Conservation (phyloP, 306 rosid genomes). For the Neltuma alba region DNA sequence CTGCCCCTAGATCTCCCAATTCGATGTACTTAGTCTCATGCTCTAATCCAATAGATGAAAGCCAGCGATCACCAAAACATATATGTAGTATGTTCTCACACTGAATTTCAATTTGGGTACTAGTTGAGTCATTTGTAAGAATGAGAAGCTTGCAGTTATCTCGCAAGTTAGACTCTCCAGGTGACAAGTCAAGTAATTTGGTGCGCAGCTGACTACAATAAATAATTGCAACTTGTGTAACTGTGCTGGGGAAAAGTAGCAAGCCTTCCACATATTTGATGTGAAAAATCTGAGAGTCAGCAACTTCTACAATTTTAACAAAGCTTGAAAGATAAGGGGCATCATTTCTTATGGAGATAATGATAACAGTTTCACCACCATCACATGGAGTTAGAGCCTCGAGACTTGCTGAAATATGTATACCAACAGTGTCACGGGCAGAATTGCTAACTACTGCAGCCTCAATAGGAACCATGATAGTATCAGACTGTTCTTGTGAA, state of each 20-base stretch:
- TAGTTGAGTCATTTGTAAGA: conserved; percentile 76
- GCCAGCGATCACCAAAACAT: conserved; percentile 59
- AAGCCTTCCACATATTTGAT: conserved; percentile 70
- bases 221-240: conserved; percentile 76
- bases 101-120: conserved; percentile 71
- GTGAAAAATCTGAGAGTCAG: conserved; percentile 56
- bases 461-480: conserved; percentile 81
- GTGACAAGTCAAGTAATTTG: conserved; percentile 41
- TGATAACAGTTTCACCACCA: conserved; percentile 46
- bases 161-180: conserved; percentile 41
- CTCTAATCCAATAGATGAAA: conserved; percentile 52
- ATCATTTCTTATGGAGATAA: conserved; percentile 68
- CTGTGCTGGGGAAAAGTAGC: conserved; percentile 78
- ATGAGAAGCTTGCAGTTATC: conserved; percentile 64
- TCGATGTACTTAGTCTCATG: conserved; percentile 40
- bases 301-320: conserved; percentile 57
- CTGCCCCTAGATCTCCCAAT: conserved; percentile 45
- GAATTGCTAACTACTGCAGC: conserved; percentile 56
- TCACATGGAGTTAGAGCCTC: conserved; percentile 58
- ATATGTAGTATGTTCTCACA: conserved; percentile 62
- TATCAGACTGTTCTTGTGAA: conserved; percentile 70
- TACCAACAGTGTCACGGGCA: conserved; percentile 37
- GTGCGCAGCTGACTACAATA: conserved; percentile 53
- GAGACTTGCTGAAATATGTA: conserved; percentile 62
- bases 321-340: conserved; percentile 59